A percentile compares a stretch with the other conserved stretches of the same genome.
Conservation (phyloP, 257 asterid genomes). For the Orobanche coerulescens region DNA sequence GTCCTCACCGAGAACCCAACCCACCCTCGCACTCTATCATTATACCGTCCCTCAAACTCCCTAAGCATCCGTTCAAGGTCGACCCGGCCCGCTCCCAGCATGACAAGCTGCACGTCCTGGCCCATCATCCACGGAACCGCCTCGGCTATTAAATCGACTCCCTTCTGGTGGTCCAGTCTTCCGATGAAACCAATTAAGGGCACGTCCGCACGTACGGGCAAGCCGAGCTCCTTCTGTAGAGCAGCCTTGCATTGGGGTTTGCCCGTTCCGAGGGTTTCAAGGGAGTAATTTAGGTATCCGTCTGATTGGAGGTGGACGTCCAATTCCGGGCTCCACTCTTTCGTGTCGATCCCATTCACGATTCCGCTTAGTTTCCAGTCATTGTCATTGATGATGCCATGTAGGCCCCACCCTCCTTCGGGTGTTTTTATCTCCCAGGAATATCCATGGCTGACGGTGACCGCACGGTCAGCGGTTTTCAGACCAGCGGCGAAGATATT, state of each 20-base stretch:
- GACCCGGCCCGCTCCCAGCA: constrained; percentile 82
- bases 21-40: constrained; percentile 69
- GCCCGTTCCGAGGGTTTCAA: constrained; percentile 61
- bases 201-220: constrained; percentile 50
- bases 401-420: constrained; percentile 97
- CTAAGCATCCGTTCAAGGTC: constrained; percentile 79
- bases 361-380: constrained; percentile 86
- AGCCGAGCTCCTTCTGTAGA: constrained; percentile 77
- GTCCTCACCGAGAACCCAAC: constrained; percentile 87
- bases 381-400: constrained; percentile 57
- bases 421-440: constrained; percentile 82
- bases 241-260: constrained; percentile 80
- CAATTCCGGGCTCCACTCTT: constrained; percentile 80
- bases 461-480: constrained; percentile 75
- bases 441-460: constrained; percentile 86
- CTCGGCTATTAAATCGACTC: constrained; percentile 81
- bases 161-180: constrained; percentile 85
- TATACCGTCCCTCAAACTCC: constrained; percentile 56
- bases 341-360: constrained; percentile 85
- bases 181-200: constrained; percentile 90
- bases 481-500: constrained; percentile 94
- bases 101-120: constrained; percentile 75
- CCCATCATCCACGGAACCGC: constrained; percentile 91
- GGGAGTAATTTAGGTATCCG: constrained; percentile 71
- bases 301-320: constrained; percentile 70